These are phyloP conservation scores for Lachnellula cervina DNA, from an alignment of 2,329 filamentous ascomycete species.

Conservation along the genomic window DNA sequence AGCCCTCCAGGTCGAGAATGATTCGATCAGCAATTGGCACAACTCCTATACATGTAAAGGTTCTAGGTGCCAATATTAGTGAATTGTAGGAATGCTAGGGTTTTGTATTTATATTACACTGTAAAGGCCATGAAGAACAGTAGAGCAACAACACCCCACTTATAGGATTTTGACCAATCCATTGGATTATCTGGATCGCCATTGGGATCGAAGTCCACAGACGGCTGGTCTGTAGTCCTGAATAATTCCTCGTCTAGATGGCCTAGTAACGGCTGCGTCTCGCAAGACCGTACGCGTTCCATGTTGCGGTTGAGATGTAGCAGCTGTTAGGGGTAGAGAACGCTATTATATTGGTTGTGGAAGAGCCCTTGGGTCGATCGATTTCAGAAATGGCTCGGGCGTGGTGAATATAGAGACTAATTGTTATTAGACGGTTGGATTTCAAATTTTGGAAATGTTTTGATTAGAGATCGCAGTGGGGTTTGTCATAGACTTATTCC, in stretches of 20 bases:
- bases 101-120: slow-evolving; percentile 37
- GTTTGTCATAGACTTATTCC: too few species aligned
- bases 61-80: slow-evolving; percentile 34
- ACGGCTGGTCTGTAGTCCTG: slow-evolving; percentile 1
- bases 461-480: too few species aligned
- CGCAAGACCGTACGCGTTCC: slow-evolving; percentile 6
- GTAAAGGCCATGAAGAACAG: slow-evolving; percentile 52
- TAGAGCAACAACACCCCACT: slow-evolving; percentile 49
- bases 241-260: not conserved
- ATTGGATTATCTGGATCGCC: slow-evolving; percentile 48
- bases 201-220: slow-evolving; percentile 42
- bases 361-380: too few species aligned
- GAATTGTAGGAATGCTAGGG: not conserved
- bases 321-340: too few species aligned
- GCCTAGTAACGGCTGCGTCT: slow-evolving; percentile 18
- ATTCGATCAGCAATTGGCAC: slow-evolving; percentile 50
- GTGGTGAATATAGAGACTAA: too few species aligned
- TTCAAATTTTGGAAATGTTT: too few species aligned
- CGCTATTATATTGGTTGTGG: too few species aligned
- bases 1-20: slow-evolving; percentile 42
- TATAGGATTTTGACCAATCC: slow-evolving; percentile 48
- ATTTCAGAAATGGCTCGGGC: too few species aligned
- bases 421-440: too few species aligned
- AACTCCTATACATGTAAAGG: slow-evolving; percentile 53
- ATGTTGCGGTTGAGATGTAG: slow-evolving; percentile 2